Evolutionary conservation across 495 filamentous ascomycete genomes (phyloP).

Genomic region (Parachaetomium inaequale): DNA sequence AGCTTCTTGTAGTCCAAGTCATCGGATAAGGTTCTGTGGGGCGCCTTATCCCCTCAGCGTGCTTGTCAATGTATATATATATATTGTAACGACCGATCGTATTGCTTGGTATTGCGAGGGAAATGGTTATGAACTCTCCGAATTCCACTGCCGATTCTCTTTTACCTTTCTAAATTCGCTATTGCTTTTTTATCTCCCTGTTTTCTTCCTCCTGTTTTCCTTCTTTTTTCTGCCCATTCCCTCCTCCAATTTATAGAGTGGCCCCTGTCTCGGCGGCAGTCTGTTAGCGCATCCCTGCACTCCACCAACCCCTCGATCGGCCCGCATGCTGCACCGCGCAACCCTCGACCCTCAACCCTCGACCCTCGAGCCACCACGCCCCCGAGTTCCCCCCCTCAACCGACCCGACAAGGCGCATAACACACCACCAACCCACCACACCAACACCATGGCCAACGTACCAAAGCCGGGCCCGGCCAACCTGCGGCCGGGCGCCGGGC

Average conservation of each 20-base stretch:
- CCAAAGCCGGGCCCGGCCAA: conserved; percentile 89
- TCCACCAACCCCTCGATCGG: not conserved
- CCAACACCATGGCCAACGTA: conserved; percentile 31
- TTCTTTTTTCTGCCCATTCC: not conserved
- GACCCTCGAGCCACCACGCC: not conserved
- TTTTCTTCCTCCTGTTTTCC: too few relatives aligned
- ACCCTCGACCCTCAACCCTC: not conserved
- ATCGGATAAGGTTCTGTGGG: too few relatives aligned
- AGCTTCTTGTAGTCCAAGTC: too few relatives aligned
- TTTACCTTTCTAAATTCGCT: too few relatives aligned
- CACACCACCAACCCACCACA: not conserved
- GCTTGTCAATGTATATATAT: too few relatives aligned
- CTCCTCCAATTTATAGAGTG: not conserved
- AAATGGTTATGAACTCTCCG: too few relatives aligned
- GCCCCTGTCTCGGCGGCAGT: not conserved
- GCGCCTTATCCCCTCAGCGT: too few relatives aligned
- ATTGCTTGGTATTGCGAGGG: too few relatives aligned
- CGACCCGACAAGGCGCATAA: not conserved
- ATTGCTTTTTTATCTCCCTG: too few relatives aligned
- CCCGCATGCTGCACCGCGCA: not conserved
- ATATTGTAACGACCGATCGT: too few relatives aligned
- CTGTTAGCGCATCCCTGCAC: not conserved
- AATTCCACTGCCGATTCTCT: too few relatives aligned
- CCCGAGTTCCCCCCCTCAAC: not conserved
- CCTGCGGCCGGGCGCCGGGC: conserved; percentile 71